phyloP scores from a whole-genome alignment of 441 rosid genomes.

The Gossypium gossypioides region DNA sequence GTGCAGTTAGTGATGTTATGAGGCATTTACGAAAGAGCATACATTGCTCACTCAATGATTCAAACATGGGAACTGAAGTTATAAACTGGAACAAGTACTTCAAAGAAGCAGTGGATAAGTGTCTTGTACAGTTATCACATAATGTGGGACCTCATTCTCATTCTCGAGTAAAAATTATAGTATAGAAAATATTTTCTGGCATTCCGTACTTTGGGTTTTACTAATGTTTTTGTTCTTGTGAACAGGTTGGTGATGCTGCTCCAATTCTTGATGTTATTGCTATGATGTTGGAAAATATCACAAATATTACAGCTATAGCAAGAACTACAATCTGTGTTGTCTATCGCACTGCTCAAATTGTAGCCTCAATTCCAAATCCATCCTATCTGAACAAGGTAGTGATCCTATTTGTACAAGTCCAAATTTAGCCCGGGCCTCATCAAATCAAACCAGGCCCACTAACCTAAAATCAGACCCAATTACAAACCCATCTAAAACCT shows the following conservation, averaged over 20 bases:
- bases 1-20: conserved; percentile 45
- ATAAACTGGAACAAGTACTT: conserved; percentile 51
- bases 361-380: conserved; percentile 71
- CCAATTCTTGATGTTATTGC: conserved; percentile 88
- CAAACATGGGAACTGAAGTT: conserved; percentile 48
- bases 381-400: conserved; percentile 76
- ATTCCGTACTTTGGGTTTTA: conserved; percentile 6
- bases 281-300: conserved; percentile 77
- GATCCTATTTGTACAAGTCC: too few species aligned
- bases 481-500: too few species aligned
- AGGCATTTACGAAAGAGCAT: conserved; percentile 75
- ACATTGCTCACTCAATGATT: conserved; percentile 66
- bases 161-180: not conserved
- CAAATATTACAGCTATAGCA: conserved; percentile 58
- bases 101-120: conserved; percentile 64
- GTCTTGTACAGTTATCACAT: conserved; percentile 61
- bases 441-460: too few species aligned
- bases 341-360: conserved; percentile 83
- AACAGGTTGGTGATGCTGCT: conserved; percentile 89
- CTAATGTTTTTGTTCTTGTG: not conserved
- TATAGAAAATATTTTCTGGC: not conserved
- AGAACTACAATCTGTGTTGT: conserved; percentile 69
- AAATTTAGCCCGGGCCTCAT: too few species aligned
- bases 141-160: conserved; percentile 39
- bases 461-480: too few species aligned